Percentiles rank a stretch among this genome's conserved stretches.
These are phyloP conservation scores for Coniferiporia sulphurascens DNA, from an alignment of 1,284 basidiomycete genomes.

Conservation along the genomic window DNA sequence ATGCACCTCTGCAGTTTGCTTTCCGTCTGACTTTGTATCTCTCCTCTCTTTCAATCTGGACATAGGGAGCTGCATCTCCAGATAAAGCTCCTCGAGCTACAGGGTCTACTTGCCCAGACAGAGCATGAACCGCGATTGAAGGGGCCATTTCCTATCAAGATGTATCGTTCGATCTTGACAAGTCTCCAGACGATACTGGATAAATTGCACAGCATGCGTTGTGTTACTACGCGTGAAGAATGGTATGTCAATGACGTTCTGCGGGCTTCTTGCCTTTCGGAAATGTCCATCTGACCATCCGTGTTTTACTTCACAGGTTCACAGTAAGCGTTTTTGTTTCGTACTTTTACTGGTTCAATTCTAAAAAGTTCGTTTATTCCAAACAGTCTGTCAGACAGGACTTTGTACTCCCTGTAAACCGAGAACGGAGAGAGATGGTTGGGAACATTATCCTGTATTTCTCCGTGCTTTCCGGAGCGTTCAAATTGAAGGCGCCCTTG, in stretches of 20 bases:
- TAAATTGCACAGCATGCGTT: slow-evolving; percentile 89
- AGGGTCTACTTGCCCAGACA: slow-evolving; percentile 80
- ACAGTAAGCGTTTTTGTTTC: slow-evolving; percentile 41
- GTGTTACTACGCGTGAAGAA: slow-evolving; percentile 89
- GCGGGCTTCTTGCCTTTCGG: neutral
- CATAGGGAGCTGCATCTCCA: slow-evolving; percentile 91
- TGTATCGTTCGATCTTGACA: slow-evolving; percentile 83
- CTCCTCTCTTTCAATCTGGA: neutral
- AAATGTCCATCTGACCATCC: slow-evolving; percentile 1
- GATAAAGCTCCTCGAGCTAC: slow-evolving; percentile 80
- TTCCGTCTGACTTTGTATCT: neutral
- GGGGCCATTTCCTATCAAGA: slow-evolving; percentile 79
- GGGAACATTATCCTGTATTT: slow-evolving; percentile 93
- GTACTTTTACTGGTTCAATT: no score
- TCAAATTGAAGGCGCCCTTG: slow-evolving; percentile 85
- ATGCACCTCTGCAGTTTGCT: slow-evolving; percentile 4
- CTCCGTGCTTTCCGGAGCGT: slow-evolving; percentile 82
- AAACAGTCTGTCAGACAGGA: slow-evolving; percentile 67
- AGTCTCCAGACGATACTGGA: slow-evolving; percentile 88
- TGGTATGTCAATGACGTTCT: slow-evolving; percentile 51
- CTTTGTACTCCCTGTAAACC: slow-evolving; percentile 87
- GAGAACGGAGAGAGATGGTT: slow-evolving; percentile 84
- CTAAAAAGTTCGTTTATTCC: no score
- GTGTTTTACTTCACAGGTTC: slow-evolving; percentile 41
- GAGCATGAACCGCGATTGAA: slow-evolving; percentile 93